These are phyloP conservation scores for Kuraishia cidri DNA, from an alignment of 805 yeast genomes.

Conservation along the genomic window DNA sequence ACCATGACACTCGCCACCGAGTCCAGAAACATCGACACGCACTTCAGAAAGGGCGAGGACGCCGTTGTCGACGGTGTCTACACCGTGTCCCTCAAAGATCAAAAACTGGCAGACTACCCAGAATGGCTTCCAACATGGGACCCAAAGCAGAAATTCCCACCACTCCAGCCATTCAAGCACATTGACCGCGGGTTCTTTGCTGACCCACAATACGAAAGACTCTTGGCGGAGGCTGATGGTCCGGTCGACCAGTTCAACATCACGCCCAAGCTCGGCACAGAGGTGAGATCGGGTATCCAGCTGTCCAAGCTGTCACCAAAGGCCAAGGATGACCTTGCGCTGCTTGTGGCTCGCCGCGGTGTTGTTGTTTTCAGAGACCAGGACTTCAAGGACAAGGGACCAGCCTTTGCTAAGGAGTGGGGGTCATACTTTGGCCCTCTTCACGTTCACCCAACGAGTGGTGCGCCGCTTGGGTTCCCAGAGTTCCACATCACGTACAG, in stretches of 20 bases:
- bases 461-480: constrained; percentile 34
- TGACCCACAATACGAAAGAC: constrained; percentile 43
- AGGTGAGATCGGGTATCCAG: constrained; percentile 27
- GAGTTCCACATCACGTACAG: constrained; percentile 30
- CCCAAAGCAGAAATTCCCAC: constrained; percentile 39
- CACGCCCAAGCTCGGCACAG: constrained; percentile 37
- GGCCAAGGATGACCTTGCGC: constrained; percentile 39
- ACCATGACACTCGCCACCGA: constrained; percentile 3
- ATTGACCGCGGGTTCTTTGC: constrained; percentile 60
- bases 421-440: constrained; percentile 35
- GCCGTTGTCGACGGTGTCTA: constrained; percentile 39
- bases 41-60: constrained; percentile 43
- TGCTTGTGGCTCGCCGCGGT: constrained; percentile 37
- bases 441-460: constrained; percentile 40
- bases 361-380: constrained; percentile 37
- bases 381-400: constrained; percentile 28
- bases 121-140: constrained; percentile 66
- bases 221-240: constrained; percentile 24
- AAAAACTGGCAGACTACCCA: constrained; percentile 29
- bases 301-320: constrained; percentile 26
- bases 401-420: constrained; percentile 29
- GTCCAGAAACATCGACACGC: constrained; percentile 22
- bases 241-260: constrained; percentile 12
- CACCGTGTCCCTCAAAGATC: constrained; percentile 30
- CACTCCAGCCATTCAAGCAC: constrained; percentile 45